Base-by-base conservation (phyloP, 148 eudicot genomes). In the Silene uniflora region DNA sequence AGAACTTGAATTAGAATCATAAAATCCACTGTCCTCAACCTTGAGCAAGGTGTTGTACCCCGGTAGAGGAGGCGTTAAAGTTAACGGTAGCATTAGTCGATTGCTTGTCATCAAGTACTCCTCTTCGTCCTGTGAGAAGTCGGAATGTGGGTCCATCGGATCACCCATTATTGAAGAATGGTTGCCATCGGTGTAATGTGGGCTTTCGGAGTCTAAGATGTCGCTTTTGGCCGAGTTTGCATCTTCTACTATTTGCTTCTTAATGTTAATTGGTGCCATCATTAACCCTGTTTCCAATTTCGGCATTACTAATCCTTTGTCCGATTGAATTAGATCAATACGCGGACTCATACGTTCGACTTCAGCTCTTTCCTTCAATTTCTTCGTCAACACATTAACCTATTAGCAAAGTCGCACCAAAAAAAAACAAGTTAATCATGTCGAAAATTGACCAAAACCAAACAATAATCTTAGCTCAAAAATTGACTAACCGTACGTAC, bases 181-280 rank as follows among this genome's bases (percentile, higher is more conserved):
- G 39, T 80, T 77, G 11, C 47, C 85, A 16, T 77, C 83, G 1
- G 72, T 69, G 73, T 67, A 83, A 78, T 73, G 83, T 46, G 90
- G 88, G 84, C 90, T 88, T 13, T 88, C 94, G 0, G 91, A 90
- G 71, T 92, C 94, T 7, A 86, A 39, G 24, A 90, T 77, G 55
- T 87, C 94, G 72, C 97, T 90, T 71, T 84, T 87, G 1, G 84
- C 87, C 16, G 97, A 91, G 76, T 76, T 86, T 12, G 86, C 84
- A 23, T 86, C 88, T 58, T 86, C 90, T 11, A 73, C 84, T 8
- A 25, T 14, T 46, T 82, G 90, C 81, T 88, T 88, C 16, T 86
- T 87, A 10, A 62, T 19, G 59, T 0, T 39, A 39, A 39, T 23
- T 29, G 66, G 68, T 5, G 56, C 27, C 67, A 62, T 72, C 56